Conservation (phyloP, 257 asterid species). For the Solanum pinnatisectum region DNA sequence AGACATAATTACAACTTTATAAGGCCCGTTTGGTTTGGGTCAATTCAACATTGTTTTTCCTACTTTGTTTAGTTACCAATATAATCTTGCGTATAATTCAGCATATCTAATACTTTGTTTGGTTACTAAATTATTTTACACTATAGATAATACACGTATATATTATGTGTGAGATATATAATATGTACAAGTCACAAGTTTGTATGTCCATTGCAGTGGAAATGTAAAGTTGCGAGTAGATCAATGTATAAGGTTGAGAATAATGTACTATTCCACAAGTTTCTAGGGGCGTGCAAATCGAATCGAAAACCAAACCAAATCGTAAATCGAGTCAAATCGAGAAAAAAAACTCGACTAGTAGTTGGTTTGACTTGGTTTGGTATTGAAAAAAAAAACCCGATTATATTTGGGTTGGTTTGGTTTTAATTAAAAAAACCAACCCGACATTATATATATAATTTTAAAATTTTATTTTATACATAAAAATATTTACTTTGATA, state of each 20-base stretch:
- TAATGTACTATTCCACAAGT: neutral
- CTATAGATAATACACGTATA: neutral
- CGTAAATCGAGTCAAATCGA: no score
- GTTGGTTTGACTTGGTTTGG: no score
- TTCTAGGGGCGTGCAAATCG: no score
- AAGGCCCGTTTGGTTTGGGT: neutral
- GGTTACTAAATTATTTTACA: neutral
- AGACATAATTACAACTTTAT: neutral
- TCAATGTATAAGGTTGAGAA: neutral
- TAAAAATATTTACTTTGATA: no score
- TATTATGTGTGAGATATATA: neutral
- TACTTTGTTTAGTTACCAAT: neutral
- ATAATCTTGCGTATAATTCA: neutral
- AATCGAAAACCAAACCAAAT: no score
- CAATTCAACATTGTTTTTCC: neutral
- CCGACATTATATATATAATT: no score
- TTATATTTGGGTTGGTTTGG: no score
- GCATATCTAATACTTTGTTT: neutral
- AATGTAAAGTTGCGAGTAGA: neutral
- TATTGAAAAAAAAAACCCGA: no score
- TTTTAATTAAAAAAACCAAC: no score
- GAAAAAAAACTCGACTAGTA: no score
- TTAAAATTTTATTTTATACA: no score
- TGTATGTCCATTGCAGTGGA: neutral
- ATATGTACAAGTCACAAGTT: neutral